Base-by-base conservation (phyloP, 2,329 filamentous ascomycete species). In the Arthroderma sp. region DNA sequence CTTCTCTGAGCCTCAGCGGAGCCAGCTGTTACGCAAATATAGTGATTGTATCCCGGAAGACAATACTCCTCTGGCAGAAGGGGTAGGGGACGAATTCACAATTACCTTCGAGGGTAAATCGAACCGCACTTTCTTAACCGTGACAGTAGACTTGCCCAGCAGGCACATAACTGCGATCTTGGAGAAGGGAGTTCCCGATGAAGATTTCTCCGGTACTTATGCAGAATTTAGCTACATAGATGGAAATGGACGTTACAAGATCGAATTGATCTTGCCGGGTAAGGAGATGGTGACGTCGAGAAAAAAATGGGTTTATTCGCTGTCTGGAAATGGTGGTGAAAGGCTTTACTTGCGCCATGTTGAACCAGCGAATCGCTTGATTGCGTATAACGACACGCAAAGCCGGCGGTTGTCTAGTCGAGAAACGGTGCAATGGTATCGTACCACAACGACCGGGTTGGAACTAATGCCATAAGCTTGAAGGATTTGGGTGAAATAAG, bases 281-380 rank as follows among this genome's bases (percentile, higher is more conserved):
- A 15, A 9, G 6, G 29, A 42, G 29, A 11, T 11, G 7, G 29
- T 15, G 39, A 42, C 32, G 34, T 11, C n/a, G 15, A 22, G 15
- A 42, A 11, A n/a, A 15, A 10, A 31, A 42, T 31, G 8, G 28
- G 34, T 11, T 6, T 11, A 15, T 11, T 6, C 7, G 11, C 11
- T 42, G n/a, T 42, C 40, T 32, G 40, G 40, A 10, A 6, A 42
- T n/a, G 40, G 40, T 5, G 40, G 40, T 15, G 40, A 42, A 31
- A 32, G 11, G 28, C 6, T 42, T 6, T 32, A 32, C 11, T 33
- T 42, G 22, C 29, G 40, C 30, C 28, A 42, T 31, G 29, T 15
- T 11, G 29, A 42, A 32, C 2, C 28, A 11, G 22, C 4, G 11
- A 15, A 5, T 28, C 29, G 29, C 4, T 15, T 42, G 40, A 6